Percentiles rank a stretch among this genome's conserved stretches.
phyloP scores from a whole-genome alignment of 352 stramenopile genomes.

The Aphanomyces astaci region DNA sequence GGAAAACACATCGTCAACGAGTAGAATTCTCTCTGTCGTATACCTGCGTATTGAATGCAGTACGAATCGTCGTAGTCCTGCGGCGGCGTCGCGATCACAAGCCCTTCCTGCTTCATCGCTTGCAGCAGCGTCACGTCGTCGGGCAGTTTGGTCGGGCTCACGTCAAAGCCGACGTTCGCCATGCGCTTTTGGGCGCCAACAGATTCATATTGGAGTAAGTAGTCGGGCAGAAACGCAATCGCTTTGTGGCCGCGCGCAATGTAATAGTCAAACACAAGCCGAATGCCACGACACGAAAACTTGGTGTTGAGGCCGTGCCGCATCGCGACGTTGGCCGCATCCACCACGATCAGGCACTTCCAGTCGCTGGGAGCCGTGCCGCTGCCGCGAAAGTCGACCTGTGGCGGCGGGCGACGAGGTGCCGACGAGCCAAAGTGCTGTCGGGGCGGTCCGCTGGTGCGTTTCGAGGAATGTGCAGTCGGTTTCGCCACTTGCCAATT shows the following conservation, averaged over 20 bases:
- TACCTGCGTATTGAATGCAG: constrained; percentile 78
- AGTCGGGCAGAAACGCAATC: constrained; percentile 78
- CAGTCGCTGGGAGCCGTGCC: constrained; percentile 9
- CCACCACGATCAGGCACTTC: constrained; percentile 57
- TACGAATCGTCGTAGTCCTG: constrained; percentile 88
- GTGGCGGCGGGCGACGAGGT: background rate
- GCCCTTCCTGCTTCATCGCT: constrained; percentile 53
- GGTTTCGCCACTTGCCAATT: constrained; percentile 1
- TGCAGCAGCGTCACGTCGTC: constrained; percentile 67
- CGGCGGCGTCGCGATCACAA: constrained; percentile 68
- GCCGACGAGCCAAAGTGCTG: background rate
- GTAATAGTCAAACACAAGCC: constrained; percentile 68
- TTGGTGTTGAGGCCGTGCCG: constrained; percentile 55
- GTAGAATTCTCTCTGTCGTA: too few species aligned
- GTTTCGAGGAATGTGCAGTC: too few species aligned
- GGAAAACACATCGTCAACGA: background rate
- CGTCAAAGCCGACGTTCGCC: constrained; percentile 24
- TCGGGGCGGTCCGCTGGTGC: too few species aligned
- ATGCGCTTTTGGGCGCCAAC: constrained; percentile 33
- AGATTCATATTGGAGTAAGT: constrained; percentile 53
- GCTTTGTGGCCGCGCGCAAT: constrained; percentile 58
- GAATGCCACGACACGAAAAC: constrained; percentile 73
- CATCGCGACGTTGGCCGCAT: constrained; percentile 77
- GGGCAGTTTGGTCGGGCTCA: constrained; percentile 50
- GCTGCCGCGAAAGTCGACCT: constrained; percentile 25